phyloP scores from a whole-genome alignment of 371 early-diverging fungal species.

The Mucor lusitanicus region DNA sequence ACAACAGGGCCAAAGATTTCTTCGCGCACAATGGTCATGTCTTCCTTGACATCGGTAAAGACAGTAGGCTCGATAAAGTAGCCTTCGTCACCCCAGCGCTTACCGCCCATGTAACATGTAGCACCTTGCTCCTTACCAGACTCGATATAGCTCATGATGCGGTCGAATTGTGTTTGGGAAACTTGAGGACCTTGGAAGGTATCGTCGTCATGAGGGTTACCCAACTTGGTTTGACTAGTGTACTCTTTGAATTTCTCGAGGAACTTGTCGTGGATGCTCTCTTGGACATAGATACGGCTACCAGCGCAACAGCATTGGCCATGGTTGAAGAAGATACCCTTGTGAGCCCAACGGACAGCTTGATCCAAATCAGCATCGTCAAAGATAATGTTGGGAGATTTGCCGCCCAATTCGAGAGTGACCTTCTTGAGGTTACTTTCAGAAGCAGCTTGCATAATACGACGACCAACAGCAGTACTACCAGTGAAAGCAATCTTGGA shows the following conservation, averaged over 20 bases:
- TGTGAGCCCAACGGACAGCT: slow-evolving; percentile 72
- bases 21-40: slow-evolving; percentile 66
- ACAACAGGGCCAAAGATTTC: slow-evolving; percentile 86
- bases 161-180: slow-evolving; percentile 75
- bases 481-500: slow-evolving; percentile 70
- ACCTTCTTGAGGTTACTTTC: slow-evolving; percentile 76
- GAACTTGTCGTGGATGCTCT: slow-evolving; percentile 76
- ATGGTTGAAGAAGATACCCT: slow-evolving; percentile 76
- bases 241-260: slow-evolving; percentile 61
- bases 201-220: slow-evolving; percentile 56
- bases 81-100: slow-evolving; percentile 49
- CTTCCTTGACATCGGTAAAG: slow-evolving; percentile 46
- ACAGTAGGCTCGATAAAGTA: slow-evolving; percentile 56
- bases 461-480: slow-evolving; percentile 57
- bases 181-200: slow-evolving; percentile 78
- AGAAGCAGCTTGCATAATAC: slow-evolving; percentile 58
- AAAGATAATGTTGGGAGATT: slow-evolving; percentile 91
- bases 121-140: slow-evolving; percentile 54
- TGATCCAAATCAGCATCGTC: slow-evolving; percentile 80
- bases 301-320: slow-evolving; percentile 89
- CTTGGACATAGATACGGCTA: slow-evolving; percentile 86
- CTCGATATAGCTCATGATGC: slow-evolving; percentile 60
- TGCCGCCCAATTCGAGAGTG: slow-evolving; percentile 82
- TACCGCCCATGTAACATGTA: slow-evolving; percentile 49
- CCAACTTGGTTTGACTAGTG: slow-evolving; percentile 58